Base-by-base conservation (phyloP, 2,329 filamentous ascomycete genomes). In the Neurospora crassa region DNA sequence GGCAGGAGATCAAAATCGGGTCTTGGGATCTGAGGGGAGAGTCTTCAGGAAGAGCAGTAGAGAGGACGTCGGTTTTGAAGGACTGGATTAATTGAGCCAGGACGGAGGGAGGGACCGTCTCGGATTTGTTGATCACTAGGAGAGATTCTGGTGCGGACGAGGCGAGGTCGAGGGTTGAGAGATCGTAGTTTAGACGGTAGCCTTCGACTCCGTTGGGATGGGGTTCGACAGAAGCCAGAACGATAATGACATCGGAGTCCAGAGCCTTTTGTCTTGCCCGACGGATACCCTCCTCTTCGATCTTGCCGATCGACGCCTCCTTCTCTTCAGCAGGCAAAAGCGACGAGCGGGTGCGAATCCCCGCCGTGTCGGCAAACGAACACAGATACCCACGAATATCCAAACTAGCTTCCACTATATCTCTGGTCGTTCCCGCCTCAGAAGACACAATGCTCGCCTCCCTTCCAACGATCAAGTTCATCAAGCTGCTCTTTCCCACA, bases 381-480 rank as follows among this genome's bases (percentile, higher is more conserved):
- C 94, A 97, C 68, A 96, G 89, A 82, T 92, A 99, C 0, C 96
- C 96, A 0, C 90, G 89, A 68, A 99, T 85, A 81, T 99, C 96
- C 37, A 99, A 86, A 40, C 91, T 91, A 0, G 96, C 92, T 82
- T 99, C 96, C 12, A 99, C 91, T 69, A 99, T 90, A 82, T 99
- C 96, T 72, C 96, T 84, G 7, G 96, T 99, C 0, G 96, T 99
- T 0, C 96, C 96, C 47, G 94, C 94, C 82, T 98, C 94, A 0
- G 89, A 87, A 67, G 94, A 97, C 8, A 99, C 96, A 76, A 99
- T 99, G 3, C 94, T 96, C 2, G 96, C 96, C 79, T 98, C 95
- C 69, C 94, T 86, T 0, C 96, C 95, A 3, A 97, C 93, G 69
- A 99, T 87, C 29, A 90, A 84, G 78, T 99, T 99, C 81, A 99